A percentile compares a stretch with the other conserved stretches of the same genome.
Evolutionary conservation across 345 rosid species (phyloP).

Genomic region (Salix arbutifolia): DNA sequence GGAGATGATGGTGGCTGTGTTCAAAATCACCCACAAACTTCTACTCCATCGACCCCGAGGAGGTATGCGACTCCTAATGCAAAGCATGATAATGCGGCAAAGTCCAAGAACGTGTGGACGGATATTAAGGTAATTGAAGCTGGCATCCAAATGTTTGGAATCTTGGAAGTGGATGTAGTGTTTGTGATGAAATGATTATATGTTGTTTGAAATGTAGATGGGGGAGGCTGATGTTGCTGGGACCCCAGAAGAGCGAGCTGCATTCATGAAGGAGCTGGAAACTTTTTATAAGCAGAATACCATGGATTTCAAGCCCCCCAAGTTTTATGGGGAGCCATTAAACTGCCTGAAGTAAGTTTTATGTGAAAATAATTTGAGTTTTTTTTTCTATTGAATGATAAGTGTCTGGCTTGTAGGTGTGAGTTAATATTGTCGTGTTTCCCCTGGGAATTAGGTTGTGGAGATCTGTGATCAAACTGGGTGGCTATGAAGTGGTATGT

Average conservation of each 20-base stretch:
- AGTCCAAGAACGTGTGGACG: constrained; percentile 61
- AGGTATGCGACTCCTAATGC: constrained; percentile 28
- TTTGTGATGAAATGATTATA: constrained; percentile 7
- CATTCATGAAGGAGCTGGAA: constrained; percentile 71
- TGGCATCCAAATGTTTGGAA: neutral
- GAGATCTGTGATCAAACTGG: constrained; percentile 71
- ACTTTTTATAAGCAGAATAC: constrained; percentile 46
- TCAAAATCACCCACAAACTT: constrained; percentile 11
- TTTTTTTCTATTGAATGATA: neutral
- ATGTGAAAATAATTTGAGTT: constrained; percentile 17
- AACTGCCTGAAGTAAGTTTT: constrained; percentile 68
- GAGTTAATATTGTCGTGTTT: constrained; percentile 19
- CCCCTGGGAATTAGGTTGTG: constrained; percentile 54
- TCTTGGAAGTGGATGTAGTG: neutral
- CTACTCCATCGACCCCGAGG: constrained; percentile 17
- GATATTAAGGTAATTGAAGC: constrained; percentile 45
- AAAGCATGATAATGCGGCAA: constrained; percentile 29
- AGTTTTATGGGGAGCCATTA: constrained; percentile 69
- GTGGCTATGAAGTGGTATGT: constrained; percentile 89
- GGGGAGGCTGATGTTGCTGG: constrained; percentile 55
- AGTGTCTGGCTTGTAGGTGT: constrained; percentile 4
- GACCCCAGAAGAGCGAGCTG: constrained; percentile 57
- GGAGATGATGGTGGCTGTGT: constrained; percentile 6
- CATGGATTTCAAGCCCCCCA: constrained; percentile 73
- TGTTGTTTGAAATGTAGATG: constrained; percentile 38